Evolutionary conservation across 1,284 basidiomycete genomes (phyloP).

Genomic region (Ceratobasidium sp.): DNA sequence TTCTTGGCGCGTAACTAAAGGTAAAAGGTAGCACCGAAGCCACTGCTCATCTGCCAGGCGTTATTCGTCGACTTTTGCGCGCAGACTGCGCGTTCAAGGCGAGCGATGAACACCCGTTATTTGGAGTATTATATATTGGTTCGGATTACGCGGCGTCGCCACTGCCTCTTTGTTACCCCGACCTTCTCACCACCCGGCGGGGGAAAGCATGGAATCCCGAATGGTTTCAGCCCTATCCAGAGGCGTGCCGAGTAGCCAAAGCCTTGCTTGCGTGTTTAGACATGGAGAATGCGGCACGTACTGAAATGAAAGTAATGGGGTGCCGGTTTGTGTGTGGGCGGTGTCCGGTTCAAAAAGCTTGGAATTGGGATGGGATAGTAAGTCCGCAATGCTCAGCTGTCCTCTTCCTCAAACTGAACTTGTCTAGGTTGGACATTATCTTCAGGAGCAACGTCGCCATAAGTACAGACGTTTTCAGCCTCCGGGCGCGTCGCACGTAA

Average conservation of each 20-base stretch:
- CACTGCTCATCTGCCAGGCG: neutral
- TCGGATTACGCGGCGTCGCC: neutral
- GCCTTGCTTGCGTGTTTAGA: conserved; percentile 2
- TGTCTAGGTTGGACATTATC: neutral
- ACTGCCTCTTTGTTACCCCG: neutral
- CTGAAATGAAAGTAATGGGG: conserved; percentile 4
- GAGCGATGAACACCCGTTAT: neutral
- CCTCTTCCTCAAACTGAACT: neutral
- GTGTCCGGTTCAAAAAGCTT: neutral
- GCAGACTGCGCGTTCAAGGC: conserved; percentile 3
- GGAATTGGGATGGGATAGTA: conserved; percentile 4
- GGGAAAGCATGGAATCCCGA: neutral
- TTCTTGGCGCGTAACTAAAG: neutral
- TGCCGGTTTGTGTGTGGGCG: conserved; percentile 18
- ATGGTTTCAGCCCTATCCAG: neutral
- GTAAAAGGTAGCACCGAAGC: neutral
- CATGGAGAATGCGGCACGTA: neutral
- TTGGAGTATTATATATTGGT: neutral
- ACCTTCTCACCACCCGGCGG: neutral
- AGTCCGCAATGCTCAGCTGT: neutral
- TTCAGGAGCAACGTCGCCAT: neutral
- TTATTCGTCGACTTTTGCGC: conserved; percentile 11
- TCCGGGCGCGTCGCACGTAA: too few relatives aligned
- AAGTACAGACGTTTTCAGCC: too few relatives aligned
- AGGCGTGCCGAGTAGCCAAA: neutral